These are phyloP conservation scores for Ganoderma resinaceum DNA, from an alignment of 1,284 basidiomycete species.

Conservation along the genomic window DNA sequence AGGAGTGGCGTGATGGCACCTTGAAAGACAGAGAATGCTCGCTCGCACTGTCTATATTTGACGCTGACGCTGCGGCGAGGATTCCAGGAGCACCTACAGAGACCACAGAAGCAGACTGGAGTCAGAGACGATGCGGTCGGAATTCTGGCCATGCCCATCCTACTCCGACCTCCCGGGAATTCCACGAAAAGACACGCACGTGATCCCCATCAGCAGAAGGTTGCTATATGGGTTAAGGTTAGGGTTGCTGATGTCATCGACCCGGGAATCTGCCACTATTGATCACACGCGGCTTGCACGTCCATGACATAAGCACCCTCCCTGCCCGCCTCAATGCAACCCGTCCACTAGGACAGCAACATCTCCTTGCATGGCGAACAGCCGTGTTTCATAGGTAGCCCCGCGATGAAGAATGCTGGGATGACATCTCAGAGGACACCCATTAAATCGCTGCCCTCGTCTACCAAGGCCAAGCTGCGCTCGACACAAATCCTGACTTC, in stretches of 20 bases:
- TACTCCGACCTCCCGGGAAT: background rate
- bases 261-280: conserved; percentile 4
- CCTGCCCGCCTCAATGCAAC: background rate
- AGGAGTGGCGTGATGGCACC: background rate
- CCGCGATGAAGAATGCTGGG: background rate
- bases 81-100: background rate
- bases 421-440: background rate
- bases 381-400: background rate
- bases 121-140: conserved; percentile 5
- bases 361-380: background rate
- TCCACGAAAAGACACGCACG: background rate
- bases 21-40: background rate
- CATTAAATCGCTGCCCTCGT: conserved; percentile 46
- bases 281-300: conserved; percentile 4
- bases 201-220: background rate
- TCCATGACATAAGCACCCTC: background rate
- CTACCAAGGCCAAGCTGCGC: conserved; percentile 72
- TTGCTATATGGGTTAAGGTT: conserved; percentile 1
- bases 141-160: background rate
- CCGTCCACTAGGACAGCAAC: background rate
- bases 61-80: background rate
- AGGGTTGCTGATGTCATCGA: background rate
- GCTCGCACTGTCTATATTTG: background rate
- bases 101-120: conserved; percentile 2
- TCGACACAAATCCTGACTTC: conserved; percentile 87